Conservation (phyloP, 2,329 filamentous ascomycete genomes). For the Fusarium lateritium region DNA sequence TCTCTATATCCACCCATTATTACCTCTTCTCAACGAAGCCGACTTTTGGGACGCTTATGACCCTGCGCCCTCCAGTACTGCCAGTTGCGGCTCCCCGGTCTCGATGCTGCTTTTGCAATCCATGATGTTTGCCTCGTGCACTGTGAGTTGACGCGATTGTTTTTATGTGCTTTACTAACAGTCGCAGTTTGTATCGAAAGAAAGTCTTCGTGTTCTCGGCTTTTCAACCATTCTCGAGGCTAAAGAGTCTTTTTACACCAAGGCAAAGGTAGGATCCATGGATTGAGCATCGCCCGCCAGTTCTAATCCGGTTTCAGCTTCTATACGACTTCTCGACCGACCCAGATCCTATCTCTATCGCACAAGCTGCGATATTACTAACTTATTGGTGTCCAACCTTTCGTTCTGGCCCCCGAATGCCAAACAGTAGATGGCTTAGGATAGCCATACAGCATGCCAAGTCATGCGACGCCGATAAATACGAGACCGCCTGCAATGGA, state of each 20-base stretch:
- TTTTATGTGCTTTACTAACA: constrained; percentile 1
- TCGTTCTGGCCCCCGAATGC: constrained; percentile 25
- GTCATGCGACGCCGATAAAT: constrained; percentile 30
- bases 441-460: constrained; percentile 36
- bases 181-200: constrained; percentile 29
- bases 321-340: constrained; percentile 42
- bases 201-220: constrained; percentile 31
- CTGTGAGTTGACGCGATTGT: constrained; percentile 19
- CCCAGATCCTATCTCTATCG: constrained; percentile 37
- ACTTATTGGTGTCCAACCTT: constrained; percentile 44
- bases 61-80: not conserved
- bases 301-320: constrained; percentile 15
- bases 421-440: constrained; percentile 38
- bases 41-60: constrained; percentile 41
- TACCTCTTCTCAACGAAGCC: constrained; percentile 38
- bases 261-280: constrained; percentile 33
- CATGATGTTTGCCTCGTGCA: constrained; percentile 43
- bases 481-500: not conserved
- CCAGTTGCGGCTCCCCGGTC: constrained; percentile 17
- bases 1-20: constrained; percentile 37
- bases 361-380: constrained; percentile 33
- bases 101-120: constrained; percentile 38
- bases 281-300: rapidly evolving
- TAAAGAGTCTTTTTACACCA: constrained; percentile 41
- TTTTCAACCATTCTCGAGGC: constrained; percentile 35